A percentile compares a stretch with the other conserved stretches of the same genome.
Conservation (phyloP, 768 basidiomycete genomes). For the Leccinellum luteum region DNA sequence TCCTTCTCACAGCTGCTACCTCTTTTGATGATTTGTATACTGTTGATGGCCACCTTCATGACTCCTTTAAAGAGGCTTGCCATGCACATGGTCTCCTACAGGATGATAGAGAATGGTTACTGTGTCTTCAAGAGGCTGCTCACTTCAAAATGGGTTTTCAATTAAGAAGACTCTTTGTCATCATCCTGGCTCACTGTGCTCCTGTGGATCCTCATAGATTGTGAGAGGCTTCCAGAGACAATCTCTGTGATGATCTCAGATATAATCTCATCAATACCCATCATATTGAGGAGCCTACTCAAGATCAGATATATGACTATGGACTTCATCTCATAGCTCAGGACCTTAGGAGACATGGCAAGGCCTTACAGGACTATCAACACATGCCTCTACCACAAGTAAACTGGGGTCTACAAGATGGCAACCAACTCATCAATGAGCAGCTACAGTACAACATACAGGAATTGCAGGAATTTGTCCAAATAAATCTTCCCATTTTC, state of each 20-base stretch:
- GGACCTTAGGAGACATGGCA: background rate
- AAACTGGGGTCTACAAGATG: background rate
- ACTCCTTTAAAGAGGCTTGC: too few species aligned
- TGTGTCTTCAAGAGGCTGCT: too few species aligned
- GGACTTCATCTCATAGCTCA: background rate
- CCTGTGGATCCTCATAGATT: background rate
- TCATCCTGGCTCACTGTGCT: too few species aligned
- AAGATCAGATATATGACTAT: background rate
- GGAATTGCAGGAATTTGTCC: background rate
- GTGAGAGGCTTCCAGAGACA: background rate
- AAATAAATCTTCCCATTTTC: background rate
- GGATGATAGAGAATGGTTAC: background rate
- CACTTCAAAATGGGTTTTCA: too few species aligned
- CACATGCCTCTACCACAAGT: background rate
- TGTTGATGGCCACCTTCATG: too few species aligned
- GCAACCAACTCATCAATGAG: background rate
- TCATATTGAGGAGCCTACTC: background rate
- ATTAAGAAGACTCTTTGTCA: too few species aligned
- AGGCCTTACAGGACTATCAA: background rate
- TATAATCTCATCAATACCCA: background rate
- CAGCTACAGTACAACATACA: conserved; percentile 5
- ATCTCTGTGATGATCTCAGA: background rate
- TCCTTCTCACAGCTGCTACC: too few species aligned
- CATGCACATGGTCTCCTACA: too few species aligned
- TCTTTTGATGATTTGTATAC: too few species aligned